Conservation (phyloP, 306 rosid species). For the Begonia masoniana region DNA sequence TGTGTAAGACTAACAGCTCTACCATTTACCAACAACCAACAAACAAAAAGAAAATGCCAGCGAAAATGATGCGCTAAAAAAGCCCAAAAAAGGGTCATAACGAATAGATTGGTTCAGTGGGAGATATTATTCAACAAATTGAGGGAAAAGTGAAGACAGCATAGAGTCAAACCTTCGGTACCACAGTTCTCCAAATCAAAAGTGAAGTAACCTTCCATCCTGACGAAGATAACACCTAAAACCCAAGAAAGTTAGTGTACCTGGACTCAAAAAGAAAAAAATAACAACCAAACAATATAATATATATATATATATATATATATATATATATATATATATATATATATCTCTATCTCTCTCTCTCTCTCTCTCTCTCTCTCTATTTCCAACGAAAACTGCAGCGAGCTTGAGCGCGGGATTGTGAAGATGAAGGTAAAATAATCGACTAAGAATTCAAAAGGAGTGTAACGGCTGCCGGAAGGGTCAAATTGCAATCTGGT, state of each 20-base stretch:
- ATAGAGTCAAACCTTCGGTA: constrained; percentile 19
- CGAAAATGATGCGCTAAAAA: background rate
- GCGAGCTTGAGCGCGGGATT: background rate
- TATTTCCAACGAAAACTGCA: constrained; percentile 2
- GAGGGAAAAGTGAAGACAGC: constrained; percentile 4
- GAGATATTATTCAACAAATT: constrained; percentile 4
- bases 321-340: too few species aligned
- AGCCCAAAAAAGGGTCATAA: background rate
- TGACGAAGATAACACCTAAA: constrained; percentile 1
- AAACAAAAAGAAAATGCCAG: too few species aligned
- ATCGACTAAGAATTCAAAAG: constrained; percentile 5
- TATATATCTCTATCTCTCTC: background rate
- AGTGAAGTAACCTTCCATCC: constrained; percentile 37
- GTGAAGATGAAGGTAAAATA: constrained; percentile 5
- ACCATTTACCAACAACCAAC: too few species aligned
- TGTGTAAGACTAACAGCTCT: too few species aligned
- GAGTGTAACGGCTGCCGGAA: constrained; percentile 35
- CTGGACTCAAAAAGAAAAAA: background rate
- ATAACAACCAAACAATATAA: background rate
- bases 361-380: background rate
- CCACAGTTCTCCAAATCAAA: constrained; percentile 14
- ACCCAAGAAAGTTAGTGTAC: constrained; percentile 7
- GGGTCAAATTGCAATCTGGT: background rate
- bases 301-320: too few species aligned
- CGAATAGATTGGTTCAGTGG: background rate